A percentile compares a stretch with the other conserved stretches of the same genome.
These are phyloP conservation scores for Pseudogymnoascus sp. DNA, from an alignment of 2,329 filamentous ascomycete species.

Conservation along the genomic window DNA sequence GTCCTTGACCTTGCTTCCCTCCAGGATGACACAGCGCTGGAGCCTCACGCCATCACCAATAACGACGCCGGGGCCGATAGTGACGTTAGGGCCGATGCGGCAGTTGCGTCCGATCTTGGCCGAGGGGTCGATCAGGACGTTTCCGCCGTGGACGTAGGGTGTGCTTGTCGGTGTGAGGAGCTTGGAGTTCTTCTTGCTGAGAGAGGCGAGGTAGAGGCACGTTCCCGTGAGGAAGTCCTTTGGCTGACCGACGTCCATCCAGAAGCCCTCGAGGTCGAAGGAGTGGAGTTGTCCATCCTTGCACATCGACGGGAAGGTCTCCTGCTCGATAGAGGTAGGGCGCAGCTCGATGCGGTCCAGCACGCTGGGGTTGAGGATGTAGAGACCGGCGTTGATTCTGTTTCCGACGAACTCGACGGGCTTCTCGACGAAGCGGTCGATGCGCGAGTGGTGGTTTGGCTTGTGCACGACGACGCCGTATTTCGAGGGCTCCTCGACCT, in stretches of 20 bases:
- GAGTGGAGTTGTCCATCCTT: slow-evolving; percentile 86
- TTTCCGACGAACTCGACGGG: slow-evolving; percentile 97
- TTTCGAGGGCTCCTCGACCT: slow-evolving; percentile 98
- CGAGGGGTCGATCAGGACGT: slow-evolving; percentile 87
- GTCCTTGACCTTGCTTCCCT: slow-evolving; percentile 91
- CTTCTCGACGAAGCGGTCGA: slow-evolving; percentile 99
- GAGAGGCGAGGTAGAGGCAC: slow-evolving; percentile 88
- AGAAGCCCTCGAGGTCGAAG: slow-evolving; percentile 94
- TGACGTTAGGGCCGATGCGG: slow-evolving; percentile 94
- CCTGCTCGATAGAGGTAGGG: slow-evolving; percentile 95
- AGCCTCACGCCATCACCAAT: slow-evolving; percentile 90
- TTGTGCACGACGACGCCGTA: slow-evolving; percentile 98
- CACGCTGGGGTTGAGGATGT: slow-evolving; percentile 90
- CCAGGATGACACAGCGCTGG: slow-evolving; percentile 83
- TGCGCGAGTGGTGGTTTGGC: slow-evolving; percentile 78
- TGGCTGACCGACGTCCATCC: slow-evolving; percentile 98
- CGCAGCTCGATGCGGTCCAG: slow-evolving; percentile 89
- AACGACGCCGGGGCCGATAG: slow-evolving; percentile 85
- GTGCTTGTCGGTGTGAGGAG: slow-evolving; percentile 65
- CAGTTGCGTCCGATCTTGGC: slow-evolving; percentile 98
- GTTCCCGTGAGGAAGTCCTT: slow-evolving; percentile 97
- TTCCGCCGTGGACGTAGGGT: slow-evolving; percentile 81
- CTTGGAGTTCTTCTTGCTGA: slow-evolving; percentile 84
- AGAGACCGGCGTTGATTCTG: slow-evolving; percentile 97
- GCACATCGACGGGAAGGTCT: slow-evolving; percentile 93